Evolutionary conservation across 2,329 filamentous ascomycete species (phyloP).

Genomic region (Dryadomyces quercivorus): DNA sequence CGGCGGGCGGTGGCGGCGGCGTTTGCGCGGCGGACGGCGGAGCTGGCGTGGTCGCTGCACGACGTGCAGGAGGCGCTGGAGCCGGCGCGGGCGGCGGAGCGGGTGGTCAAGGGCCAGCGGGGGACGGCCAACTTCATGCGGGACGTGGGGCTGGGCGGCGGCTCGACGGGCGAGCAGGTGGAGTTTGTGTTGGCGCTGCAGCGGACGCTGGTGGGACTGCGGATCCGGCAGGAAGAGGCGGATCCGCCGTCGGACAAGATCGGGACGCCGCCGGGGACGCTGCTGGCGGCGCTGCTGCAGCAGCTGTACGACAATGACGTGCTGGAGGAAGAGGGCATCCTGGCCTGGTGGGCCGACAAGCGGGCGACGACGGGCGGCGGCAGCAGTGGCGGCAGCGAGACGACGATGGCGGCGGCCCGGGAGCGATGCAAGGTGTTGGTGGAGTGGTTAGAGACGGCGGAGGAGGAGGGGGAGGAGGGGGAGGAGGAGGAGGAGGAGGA

Average conservation of each 20-base stretch:
- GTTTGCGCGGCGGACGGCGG: slow-evolving; percentile 69
- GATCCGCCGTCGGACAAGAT: background rate
- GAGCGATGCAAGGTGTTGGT: slow-evolving; percentile 67
- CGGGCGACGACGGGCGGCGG: slow-evolving; percentile 53
- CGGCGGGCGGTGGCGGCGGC: slow-evolving; percentile 75
- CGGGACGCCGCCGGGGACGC: slow-evolving; percentile 31
- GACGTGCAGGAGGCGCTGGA: slow-evolving; percentile 26
- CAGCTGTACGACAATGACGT: slow-evolving; percentile 77
- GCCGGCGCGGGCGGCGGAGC: slow-evolving; percentile 51
- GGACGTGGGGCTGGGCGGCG: slow-evolving; percentile 38
- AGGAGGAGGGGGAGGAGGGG: slow-evolving; percentile 57
- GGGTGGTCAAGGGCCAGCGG: slow-evolving; percentile 40
- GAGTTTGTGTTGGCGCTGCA: slow-evolving; percentile 78
- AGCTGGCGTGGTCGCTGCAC: slow-evolving; percentile 34
- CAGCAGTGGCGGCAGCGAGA: slow-evolving; percentile 5
- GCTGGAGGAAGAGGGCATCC: slow-evolving; percentile 77
- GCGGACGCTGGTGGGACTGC: slow-evolving; percentile 55
- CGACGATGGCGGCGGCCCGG: slow-evolving; percentile 51
- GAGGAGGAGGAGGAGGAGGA: slow-evolving; percentile 48
- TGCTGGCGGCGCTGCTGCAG: slow-evolving; percentile 70
- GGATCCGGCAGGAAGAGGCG: slow-evolving; percentile 6
- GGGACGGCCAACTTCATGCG: slow-evolving; percentile 32
- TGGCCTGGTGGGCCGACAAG: slow-evolving; percentile 77
- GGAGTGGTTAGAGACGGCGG: slow-evolving; percentile 70
- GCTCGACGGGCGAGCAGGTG: slow-evolving; percentile 58